Base-by-base conservation (phyloP, 192 early-diverging fungal genomes). In the Linnemannia zychae region DNA sequence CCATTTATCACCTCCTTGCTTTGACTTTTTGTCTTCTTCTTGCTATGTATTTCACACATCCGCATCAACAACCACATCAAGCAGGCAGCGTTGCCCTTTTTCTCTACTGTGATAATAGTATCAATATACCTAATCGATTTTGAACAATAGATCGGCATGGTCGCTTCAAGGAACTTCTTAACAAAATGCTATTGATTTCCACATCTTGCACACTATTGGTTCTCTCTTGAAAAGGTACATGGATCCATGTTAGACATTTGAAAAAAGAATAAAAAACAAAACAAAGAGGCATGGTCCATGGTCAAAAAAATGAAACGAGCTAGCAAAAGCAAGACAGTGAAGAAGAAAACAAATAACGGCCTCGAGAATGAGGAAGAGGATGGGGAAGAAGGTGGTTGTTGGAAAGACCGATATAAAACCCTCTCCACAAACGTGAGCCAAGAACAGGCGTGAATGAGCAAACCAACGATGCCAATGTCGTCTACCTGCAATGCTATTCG, bases 401-500 rank as follows among this genome's bases (percentile, higher is more conserved):
- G 4, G 24, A 28, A 60, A 53, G 22, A n/a, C n/a, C n/a, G n/a
- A n/a, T n/a, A n/a, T 57, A n/a, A n/a, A 57, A 47, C n/a, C 52
- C 0, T 24, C 52, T 6, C 22, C 52, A 57, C 52, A n/a, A 57
- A 24, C n/a, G 52, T 57, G 52, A 57, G 57, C 57, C 24, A 63
- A 7, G 36, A 69, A 69, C 17, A 18, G 34, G 67, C 67, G 38
- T 13, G 67, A 68, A 68, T 40, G 67, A 69, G n/a, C 67, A 40
- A 69, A 40, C 67, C 34, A 9, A 69, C 18, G 7, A 40, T n/a
- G 67, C 33, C 67, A 69, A 24, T 69, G 67, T 38, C 67, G 67
- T 24, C 67, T 40, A 40, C 33, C 1, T n/a, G 67, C 67, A 69
- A 69, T 69, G 20, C 67, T 40, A 69, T 69, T 69, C 67, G 67